Conservation (phyloP, 2,329 filamentous ascomycete genomes). For the Fusarium haematococcum region DNA sequence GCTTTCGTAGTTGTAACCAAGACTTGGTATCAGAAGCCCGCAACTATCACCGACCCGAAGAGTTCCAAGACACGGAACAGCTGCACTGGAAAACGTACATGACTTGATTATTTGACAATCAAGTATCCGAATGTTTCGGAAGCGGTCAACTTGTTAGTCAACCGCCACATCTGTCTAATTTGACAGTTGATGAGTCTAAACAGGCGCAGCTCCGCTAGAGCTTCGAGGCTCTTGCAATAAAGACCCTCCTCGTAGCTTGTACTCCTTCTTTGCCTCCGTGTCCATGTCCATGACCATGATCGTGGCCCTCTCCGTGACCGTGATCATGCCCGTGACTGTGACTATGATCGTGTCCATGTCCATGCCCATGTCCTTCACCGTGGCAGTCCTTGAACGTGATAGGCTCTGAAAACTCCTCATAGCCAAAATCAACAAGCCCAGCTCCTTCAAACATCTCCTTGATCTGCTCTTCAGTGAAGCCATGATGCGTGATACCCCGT, state of each 20-base stretch:
- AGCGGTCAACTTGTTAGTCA: neutral
- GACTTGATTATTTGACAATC: neutral
- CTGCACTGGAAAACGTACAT: neutral
- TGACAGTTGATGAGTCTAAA: neutral
- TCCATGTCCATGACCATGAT: slow-evolving; percentile 2
- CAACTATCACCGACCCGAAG: neutral
- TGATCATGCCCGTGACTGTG: slow-evolving; percentile 12
- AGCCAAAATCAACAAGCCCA: slow-evolving; percentile 69
- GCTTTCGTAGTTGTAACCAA: neutral
- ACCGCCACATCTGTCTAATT: neutral
- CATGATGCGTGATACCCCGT: slow-evolving; percentile 72
- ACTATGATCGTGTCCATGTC: slow-evolving; percentile 11
- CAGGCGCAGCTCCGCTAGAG: neutral
- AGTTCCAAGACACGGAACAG: neutral
- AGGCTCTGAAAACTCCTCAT: slow-evolving; percentile 64
- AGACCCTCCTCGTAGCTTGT: slow-evolving; percentile 38
- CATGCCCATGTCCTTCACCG: slow-evolving; percentile 14
- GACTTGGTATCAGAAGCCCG: neutral
- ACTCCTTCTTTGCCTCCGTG: slow-evolving; percentile 6
- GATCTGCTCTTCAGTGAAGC: slow-evolving; percentile 72
- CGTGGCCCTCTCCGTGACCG: neutral
- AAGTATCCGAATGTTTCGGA: neutral
- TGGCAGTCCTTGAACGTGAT: slow-evolving; percentile 54
- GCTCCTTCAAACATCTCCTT: slow-evolving; percentile 72
- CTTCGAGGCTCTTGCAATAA: slow-evolving; percentile 64